Conservation (phyloP, 75 land plant genomes). For the Sequoiadendron giganteum region DNA sequence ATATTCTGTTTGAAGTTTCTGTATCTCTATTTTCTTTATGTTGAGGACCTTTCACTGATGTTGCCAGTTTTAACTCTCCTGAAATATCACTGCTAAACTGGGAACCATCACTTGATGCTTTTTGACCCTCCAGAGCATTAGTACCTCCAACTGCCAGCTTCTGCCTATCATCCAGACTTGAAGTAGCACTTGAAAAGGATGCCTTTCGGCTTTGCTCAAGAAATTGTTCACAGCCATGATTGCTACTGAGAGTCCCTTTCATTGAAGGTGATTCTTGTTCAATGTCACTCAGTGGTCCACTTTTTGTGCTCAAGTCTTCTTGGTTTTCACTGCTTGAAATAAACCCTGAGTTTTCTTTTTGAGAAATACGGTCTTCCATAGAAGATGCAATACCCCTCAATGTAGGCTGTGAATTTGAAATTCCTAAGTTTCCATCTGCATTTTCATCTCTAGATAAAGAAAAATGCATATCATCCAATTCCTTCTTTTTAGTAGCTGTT, state of each 20-base stretch:
- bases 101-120: conserved; percentile 14
- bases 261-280: not conserved
- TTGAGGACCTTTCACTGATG: conserved; percentile 15
- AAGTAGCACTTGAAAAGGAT: conserved; percentile 10
- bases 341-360: not conserved
- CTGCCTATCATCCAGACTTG: conserved; percentile 4
- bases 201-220: conserved; percentile 11
- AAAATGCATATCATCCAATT: not conserved
- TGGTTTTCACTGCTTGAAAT: conserved; percentile 7
- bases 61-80: conserved; percentile 16
- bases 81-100: conserved; percentile 26
- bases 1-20: conserved; percentile 14
- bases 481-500: not conserved
- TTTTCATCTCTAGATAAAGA: not conserved
- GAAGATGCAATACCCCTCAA: not conserved
- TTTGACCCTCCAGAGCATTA: conserved; percentile 12
- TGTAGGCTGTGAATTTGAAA: not conserved
- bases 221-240: not conserved
- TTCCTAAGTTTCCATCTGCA: not conserved
- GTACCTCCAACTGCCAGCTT: not conserved
- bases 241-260: not conserved
- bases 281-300: conserved; percentile 10
- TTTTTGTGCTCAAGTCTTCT: not conserved
- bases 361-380: not conserved
- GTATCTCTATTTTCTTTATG: conserved; percentile 15